These are phyloP conservation scores for Paecilomyces dactylethromorphus DNA, from an alignment of 2,329 filamentous ascomycete genomes.

Conservation along the genomic window DNA sequence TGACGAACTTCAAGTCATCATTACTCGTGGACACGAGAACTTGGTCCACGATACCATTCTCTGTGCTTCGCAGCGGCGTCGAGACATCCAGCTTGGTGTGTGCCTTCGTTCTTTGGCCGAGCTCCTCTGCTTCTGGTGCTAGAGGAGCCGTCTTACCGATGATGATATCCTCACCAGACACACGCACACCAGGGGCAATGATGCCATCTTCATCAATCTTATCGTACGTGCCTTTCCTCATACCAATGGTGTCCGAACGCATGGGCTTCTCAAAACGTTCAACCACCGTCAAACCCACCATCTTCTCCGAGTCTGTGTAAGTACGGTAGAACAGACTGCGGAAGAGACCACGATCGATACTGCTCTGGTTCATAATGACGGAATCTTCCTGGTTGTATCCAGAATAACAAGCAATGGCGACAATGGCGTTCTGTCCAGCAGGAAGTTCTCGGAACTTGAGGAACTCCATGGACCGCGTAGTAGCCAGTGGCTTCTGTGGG, in stretches of 20 bases:
- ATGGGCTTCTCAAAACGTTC: conserved; percentile 95
- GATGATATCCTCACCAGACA: conserved; percentile 97
- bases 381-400: conserved; percentile 99
- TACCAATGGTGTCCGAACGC: conserved; percentile 75
- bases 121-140: conserved; percentile 83
- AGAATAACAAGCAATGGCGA: conserved; percentile 94
- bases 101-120: conserved; percentile 81
- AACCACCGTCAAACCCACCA: conserved; percentile 84
- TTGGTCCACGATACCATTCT: conserved; percentile 92
- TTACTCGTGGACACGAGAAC: conserved; percentile 92
- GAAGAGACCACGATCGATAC: conserved; percentile 95
- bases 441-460: conserved; percentile 96
- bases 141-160: conserved; percentile 98
- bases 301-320: conserved; percentile 95
- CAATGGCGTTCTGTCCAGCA: conserved; percentile 95
- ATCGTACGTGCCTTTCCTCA: conserved; percentile 94
- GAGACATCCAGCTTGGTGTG: conserved; percentile 95
- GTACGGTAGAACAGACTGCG: conserved; percentile 96
- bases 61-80: conserved; percentile 87
- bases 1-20: conserved; percentile 91
- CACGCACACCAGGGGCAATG: conserved; percentile 85
- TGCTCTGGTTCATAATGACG: conserved; percentile 99
- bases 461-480: conserved; percentile 97
- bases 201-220: conserved; percentile 97
- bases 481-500: conserved; percentile 93